Percentiles rank a stretch among this genome's conserved stretches.
These are phyloP conservation scores for Fraxinus anomala DNA, from an alignment of 257 asterid genomes.

Conservation along the genomic window DNA sequence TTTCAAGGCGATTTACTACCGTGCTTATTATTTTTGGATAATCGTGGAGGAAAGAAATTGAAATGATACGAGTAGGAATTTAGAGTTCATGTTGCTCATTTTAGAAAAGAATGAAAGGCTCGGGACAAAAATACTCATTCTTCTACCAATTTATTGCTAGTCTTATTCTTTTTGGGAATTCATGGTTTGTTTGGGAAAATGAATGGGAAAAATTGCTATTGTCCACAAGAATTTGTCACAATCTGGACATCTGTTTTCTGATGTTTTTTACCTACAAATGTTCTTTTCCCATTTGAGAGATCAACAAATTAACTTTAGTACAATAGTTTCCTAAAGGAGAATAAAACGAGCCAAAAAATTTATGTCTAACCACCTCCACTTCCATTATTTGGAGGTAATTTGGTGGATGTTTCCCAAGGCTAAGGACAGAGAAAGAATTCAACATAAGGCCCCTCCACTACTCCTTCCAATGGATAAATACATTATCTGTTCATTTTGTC, in stretches of 20 bases:
- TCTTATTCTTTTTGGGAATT: neutral
- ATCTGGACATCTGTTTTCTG: neutral
- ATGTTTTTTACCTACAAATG: neutral
- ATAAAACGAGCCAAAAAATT: too few species aligned
- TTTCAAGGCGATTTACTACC: too few species aligned
- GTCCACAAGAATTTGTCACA: neutral
- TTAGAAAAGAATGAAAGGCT: neutral
- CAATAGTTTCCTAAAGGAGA: neutral
- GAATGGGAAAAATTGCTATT: neutral
- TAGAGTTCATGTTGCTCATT: neutral
- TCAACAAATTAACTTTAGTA: neutral
- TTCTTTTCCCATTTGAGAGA: neutral
- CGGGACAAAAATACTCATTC: neutral
- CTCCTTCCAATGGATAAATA: too few species aligned
- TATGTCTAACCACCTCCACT: too few species aligned
- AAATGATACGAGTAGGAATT: neutral
- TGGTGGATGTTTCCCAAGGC: too few species aligned
- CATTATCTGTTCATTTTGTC: too few species aligned
- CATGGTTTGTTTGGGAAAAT: neutral
- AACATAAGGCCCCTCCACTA: too few species aligned
- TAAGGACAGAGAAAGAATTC: neutral
- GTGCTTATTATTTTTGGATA: too few species aligned
- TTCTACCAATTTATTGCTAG: neutral
- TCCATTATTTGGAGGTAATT: too few species aligned
- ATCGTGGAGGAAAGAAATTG: neutral